Evolutionary conservation across 2,329 filamentous ascomycete genomes (phyloP).

Genomic region (Endoconidiophora polonica): DNA sequence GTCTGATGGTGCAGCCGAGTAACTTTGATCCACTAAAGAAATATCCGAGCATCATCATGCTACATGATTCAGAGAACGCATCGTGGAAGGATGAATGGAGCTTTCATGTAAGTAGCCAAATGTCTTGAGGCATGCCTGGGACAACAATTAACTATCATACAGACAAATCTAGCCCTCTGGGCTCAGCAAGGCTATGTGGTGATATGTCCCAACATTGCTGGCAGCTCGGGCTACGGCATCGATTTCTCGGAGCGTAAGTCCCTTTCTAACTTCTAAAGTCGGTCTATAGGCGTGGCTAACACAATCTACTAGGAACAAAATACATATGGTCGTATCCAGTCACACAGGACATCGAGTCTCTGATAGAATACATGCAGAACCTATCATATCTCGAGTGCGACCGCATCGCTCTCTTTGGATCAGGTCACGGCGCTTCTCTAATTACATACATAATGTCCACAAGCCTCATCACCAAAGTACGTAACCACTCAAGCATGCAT

Average conservation of each 20-base stretch:
- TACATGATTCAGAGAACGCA: constrained; percentile 26
- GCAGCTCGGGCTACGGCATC: constrained; percentile 38
- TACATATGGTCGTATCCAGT: constrained; percentile 1
- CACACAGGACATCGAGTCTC: constrained; percentile 33
- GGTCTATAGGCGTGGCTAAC: not conserved
- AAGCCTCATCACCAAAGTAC: constrained; percentile 29
- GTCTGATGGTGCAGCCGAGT: constrained; percentile 24
- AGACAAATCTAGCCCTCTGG: constrained; percentile 39
- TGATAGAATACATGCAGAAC: constrained; percentile 33
- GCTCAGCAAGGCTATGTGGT: constrained; percentile 45
- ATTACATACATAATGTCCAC: constrained; percentile 42
- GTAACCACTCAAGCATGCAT: not conserved
- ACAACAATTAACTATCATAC: constrained; percentile 6
- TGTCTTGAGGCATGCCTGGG: not conserved
- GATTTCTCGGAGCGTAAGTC: constrained; percentile 20
- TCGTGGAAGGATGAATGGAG: constrained; percentile 38
- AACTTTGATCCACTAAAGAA: constrained; percentile 22
- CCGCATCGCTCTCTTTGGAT: constrained; percentile 35
- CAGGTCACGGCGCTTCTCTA: constrained; percentile 43
- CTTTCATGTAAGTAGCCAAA: constrained; percentile 20
- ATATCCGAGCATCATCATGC: constrained; percentile 23
- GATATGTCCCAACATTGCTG: constrained; percentile 41
- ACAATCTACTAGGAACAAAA: not conserved
- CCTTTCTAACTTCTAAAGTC: not conserved
- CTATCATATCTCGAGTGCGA: constrained; percentile 36